phyloP scores from a whole-genome alignment of 2,329 filamentous ascomycete genomes.

The Teratosphaeria zuluensis region DNA sequence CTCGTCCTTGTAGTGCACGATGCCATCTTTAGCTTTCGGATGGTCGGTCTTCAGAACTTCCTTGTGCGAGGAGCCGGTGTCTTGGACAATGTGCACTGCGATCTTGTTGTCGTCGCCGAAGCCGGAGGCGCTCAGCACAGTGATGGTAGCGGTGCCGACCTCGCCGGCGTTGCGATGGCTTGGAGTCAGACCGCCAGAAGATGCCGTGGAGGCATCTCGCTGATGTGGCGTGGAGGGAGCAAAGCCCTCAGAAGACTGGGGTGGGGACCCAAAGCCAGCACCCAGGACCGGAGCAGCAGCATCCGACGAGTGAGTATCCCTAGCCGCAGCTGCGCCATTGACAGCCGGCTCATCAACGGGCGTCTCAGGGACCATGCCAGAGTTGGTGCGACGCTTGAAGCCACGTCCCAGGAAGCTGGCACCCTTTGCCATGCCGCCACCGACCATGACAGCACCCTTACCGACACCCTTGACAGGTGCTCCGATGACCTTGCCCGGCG shows the following conservation, averaged over 20 bases:
- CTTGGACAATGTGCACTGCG: conserved; percentile 25
- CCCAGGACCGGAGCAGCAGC: not conserved
- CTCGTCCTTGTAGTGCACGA: conserved; percentile 55
- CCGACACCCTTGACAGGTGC: conserved; percentile 90
- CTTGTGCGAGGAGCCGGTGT: conserved; percentile 55
- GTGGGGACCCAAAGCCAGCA: not conserved
- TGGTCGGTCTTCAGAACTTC: conserved; percentile 88
- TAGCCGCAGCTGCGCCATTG: conserved; percentile 4
- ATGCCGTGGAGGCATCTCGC: conserved; percentile 24
- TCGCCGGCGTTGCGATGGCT: conserved; percentile 38
- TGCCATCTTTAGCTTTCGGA: conserved; percentile 60
- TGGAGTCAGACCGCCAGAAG: not conserved
- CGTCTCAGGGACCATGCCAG: conserved; percentile 20
- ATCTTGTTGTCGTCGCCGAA: conserved; percentile 46
- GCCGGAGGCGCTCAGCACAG: conserved; percentile 65
- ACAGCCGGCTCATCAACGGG: conserved; percentile 12
- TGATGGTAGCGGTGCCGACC: conserved; percentile 68
- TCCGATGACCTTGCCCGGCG: conserved; percentile 82
- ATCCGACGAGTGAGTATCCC: conserved; percentile 9
- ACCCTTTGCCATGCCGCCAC: conserved; percentile 75
- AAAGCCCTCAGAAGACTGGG: conserved; percentile 8
- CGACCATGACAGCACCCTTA: conserved; percentile 60
- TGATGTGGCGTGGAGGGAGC: conserved; percentile 30
- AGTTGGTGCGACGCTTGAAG: conserved; percentile 62
- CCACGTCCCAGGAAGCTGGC: conserved; percentile 84